Evolutionary conservation across 2,329 filamentous ascomycete genomes (phyloP), one percentile per base, ranked within the genome.

Genomic region (Neophaeococcomyces mojaviensis): DNA sequence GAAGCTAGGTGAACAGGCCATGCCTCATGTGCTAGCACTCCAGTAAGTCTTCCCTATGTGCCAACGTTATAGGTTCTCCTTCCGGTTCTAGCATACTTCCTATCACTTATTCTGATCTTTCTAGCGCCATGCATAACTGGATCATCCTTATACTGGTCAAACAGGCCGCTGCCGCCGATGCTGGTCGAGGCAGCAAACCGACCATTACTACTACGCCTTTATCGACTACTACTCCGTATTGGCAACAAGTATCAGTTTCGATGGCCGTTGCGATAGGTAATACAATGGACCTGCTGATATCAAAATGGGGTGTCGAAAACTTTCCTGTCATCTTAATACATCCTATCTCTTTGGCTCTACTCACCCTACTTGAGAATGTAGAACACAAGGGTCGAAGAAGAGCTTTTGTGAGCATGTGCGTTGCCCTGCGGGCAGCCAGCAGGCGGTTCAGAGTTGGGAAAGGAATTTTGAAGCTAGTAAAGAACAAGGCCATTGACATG

Each of bases 251-350:
- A 2, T 58, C 57, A 20, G 47, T 63, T 3, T 49, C 54, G 9
- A 59, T 58, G 4, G 57, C 61, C 6, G 54, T 55, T 22, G 49
- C 45, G 4, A 55, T 62, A 3, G 50, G 55, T 16, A 26, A 52
- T 10, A 51, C 63, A 8, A 49, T 59, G 4, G 55, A 55, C 7
- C 50, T 55, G 20, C 54, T 60, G 43, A 58, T 56, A 15, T 46
- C 55, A 10, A 48, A 53, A 9, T 64, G 63, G 62, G 57, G 58
- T 4, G 47, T 58, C 13, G 60, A 64, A 35, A 58, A 57, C 39
- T 62, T 64, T 47, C 59, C 61, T 3, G 56, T 57, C 6, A 57
- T 51, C 39, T 58, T 59, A 37, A 55, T 61, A 28, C 58, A 63
- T 24, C 63, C 58, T 48, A 49, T 63, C 13, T 54, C 58, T 12